A percentile compares a stretch with the other conserved stretches of the same genome.
Evolutionary conservation across 1,284 basidiomycete genomes (phyloP).

Genomic region (Puccinia coronata): DNA sequence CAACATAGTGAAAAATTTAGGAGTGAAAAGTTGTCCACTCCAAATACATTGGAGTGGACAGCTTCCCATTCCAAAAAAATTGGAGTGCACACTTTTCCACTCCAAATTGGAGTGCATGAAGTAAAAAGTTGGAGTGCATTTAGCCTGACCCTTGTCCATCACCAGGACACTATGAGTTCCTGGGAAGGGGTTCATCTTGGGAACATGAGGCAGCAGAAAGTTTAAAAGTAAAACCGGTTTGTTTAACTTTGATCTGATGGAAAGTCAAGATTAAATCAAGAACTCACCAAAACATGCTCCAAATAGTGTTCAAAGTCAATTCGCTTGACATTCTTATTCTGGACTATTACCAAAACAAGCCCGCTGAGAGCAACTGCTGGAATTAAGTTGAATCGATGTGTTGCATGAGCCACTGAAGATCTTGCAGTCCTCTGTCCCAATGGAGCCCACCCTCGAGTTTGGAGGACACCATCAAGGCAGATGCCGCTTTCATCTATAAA

Average conservation of each 20-base stretch:
- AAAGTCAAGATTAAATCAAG: too few species aligned
- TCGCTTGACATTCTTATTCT: background rate
- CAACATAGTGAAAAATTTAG: too few species aligned
- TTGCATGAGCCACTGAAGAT: background rate
- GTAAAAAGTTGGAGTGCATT: too few species aligned
- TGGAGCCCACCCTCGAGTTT: slow-evolving; percentile 7
- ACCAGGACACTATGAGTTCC: background rate
- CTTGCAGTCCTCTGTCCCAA: background rate
- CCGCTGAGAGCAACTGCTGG: background rate
- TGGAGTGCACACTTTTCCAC: too few species aligned
- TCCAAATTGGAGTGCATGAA: too few species aligned
- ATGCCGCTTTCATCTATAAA: slow-evolving; percentile 23
- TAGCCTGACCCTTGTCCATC: too few species aligned
- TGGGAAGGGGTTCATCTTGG: background rate
- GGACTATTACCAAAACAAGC: background rate
- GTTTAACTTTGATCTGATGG: too few species aligned
- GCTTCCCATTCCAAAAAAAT: too few species aligned
- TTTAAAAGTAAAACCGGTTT: too few species aligned
- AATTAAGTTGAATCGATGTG: slow-evolving; percentile 18
- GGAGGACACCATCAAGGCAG: background rate
- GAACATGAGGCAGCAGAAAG: background rate
- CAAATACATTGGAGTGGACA: too few species aligned
- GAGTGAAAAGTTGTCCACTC: too few species aligned
- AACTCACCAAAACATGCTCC: slow-evolving; percentile 15
- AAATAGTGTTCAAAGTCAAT: slow-evolving; percentile 9